Percentiles rank a stretch among this genome's conserved stretches.
These are phyloP conservation scores for Paramecium pentaurelia DNA, from an alignment of 73 alveolate species.

Conservation along the genomic window DNA sequence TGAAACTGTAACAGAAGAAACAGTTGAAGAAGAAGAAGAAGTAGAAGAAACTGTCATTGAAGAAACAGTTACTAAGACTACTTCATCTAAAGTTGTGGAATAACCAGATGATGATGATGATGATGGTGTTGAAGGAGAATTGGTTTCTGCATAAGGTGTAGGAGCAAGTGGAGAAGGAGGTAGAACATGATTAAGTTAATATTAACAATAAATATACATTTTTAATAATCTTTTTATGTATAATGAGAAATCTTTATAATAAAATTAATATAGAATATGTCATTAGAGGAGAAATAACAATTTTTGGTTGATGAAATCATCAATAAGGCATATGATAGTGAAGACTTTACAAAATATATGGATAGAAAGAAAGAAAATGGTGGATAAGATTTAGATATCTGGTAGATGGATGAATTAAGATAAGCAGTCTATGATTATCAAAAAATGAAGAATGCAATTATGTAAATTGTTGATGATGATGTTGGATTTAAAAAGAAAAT, in stretches of 20 bases:
- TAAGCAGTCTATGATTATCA: neutral
- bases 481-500: neutral
- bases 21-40: neutral
- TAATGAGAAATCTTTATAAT: neutral
- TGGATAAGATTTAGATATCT: neutral
- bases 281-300: neutral
- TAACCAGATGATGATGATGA: neutral
- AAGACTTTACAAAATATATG: constrained; percentile 1
- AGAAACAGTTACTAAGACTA: neutral
- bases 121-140: neutral
- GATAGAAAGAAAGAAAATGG: constrained; percentile 34
- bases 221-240: neutral
- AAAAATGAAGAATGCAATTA: neutral
- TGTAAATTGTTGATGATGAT: neutral
- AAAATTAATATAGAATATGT: neutral
- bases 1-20: neutral
- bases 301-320: neutral
- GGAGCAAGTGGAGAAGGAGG: constrained; percentile 22
- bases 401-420: constrained; percentile 13
- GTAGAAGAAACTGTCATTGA: neutral
- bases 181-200: neutral
- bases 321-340: constrained; percentile 18
- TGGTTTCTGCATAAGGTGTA: neutral
- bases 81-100: neutral
- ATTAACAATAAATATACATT: neutral